Evolutionary conservation across 177 flowering plant species (phyloP).

Genomic region (Tripterygium wilfordii): DNA sequence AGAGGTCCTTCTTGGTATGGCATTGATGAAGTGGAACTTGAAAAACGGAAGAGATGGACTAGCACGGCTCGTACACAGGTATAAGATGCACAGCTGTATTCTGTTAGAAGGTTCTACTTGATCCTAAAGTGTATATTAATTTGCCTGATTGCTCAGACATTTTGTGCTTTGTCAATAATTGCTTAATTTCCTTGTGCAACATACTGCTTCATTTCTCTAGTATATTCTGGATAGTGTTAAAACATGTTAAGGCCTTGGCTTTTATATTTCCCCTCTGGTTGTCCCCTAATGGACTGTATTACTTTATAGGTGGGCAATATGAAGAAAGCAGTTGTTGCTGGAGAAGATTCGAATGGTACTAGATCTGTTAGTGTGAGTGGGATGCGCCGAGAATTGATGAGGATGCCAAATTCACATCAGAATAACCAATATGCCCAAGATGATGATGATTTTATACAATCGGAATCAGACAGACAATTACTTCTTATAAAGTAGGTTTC

Average conservation of each 20-base stretch:
- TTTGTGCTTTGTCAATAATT: too few relatives aligned
- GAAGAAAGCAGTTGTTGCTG: conserved; percentile 55
- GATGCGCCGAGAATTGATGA: conserved; percentile 72
- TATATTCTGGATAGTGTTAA: too few relatives aligned
- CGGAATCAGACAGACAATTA: conserved; percentile 85
- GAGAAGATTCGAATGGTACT: conserved; percentile 31
- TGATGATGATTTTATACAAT: conserved; percentile 73
- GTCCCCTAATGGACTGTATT: not conserved
- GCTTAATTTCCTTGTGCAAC: too few relatives aligned
- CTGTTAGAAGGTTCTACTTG: too few relatives aligned
- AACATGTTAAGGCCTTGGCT: too few relatives aligned
- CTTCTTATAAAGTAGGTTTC: conserved; percentile 74
- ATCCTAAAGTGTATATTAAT: too few relatives aligned
- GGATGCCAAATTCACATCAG: conserved; percentile 56
- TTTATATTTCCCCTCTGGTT: too few relatives aligned
- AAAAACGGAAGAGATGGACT: conserved; percentile 78
- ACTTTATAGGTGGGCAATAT: conserved; percentile 49
- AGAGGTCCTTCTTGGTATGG: conserved; percentile 79
- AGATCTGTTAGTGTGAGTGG: conserved; percentile 32
- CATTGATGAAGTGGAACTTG: conserved; percentile 73
- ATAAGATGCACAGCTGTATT: too few relatives aligned
- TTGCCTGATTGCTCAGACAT: too few relatives aligned
- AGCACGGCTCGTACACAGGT: conserved; percentile 76
- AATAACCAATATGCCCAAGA: conserved; percentile 40
- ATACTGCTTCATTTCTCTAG: too few relatives aligned